A percentile compares a stretch with the other conserved stretches of the same genome.
These are phyloP conservation scores for Aspergillus amoenus DNA, from an alignment of 2,329 filamentous ascomycete genomes.

Conservation along the genomic window DNA sequence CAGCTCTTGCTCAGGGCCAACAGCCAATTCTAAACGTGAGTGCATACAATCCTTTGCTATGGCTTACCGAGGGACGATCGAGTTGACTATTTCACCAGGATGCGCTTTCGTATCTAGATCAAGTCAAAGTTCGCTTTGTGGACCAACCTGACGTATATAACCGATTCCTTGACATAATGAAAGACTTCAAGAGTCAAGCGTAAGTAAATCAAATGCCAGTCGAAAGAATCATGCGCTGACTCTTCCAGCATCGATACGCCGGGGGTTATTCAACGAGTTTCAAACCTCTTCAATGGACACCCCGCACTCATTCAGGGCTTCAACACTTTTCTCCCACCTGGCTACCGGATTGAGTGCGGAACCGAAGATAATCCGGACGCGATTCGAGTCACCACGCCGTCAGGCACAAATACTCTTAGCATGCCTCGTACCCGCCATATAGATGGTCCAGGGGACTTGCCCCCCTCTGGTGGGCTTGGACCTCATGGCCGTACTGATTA, in stretches of 20 bases:
- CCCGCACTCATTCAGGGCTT: constrained; percentile 96
- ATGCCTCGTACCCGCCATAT: constrained; percentile 54
- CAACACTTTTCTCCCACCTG: constrained; percentile 93
- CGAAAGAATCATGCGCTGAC: constrained; percentile 15
- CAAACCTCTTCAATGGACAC: constrained; percentile 91
- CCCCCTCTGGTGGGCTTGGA: constrained; percentile 30
- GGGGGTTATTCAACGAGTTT: constrained; percentile 94
- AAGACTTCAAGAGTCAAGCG: constrained; percentile 98
- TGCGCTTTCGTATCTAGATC: constrained; percentile 93
- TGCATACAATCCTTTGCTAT: constrained; percentile 18
- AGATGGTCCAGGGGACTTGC: constrained; percentile 33
- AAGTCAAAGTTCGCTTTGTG: constrained; percentile 96
- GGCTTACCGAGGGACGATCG: background rate
- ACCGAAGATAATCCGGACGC: constrained; percentile 91
- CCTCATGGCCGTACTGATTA: constrained; percentile 38
- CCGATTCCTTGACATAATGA: constrained; percentile 97
- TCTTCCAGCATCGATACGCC: constrained; percentile 79
- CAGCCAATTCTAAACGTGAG: constrained; percentile 74
- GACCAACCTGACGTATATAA: constrained; percentile 98
- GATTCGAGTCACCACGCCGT: constrained; percentile 94
- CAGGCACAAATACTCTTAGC: constrained; percentile 92
- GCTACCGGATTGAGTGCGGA: constrained; percentile 95
- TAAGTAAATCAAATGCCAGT: constrained; percentile 49
- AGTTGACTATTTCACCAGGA: constrained; percentile 52
- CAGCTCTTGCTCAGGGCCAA: constrained; percentile 70